Percentiles rank a stretch among this genome's conserved stretches.
Conservation (phyloP, 371 early-diverging fungal genomes). For the Mucor irregularis region DNA sequence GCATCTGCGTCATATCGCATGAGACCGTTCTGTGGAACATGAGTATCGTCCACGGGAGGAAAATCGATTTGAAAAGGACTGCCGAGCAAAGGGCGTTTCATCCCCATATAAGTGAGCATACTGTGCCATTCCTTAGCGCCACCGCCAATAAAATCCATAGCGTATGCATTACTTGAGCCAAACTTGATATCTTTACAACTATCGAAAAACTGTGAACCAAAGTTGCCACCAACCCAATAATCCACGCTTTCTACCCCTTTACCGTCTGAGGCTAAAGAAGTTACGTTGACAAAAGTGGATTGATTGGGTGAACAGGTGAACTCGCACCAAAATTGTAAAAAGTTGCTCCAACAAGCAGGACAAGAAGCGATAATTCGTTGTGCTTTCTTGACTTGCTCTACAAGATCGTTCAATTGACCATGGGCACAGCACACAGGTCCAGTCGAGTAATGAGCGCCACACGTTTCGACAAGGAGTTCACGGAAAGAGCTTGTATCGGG, state of each 20-base stretch:
- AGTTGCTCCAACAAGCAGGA: conserved; percentile 81
- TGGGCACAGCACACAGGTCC: conserved; percentile 66
- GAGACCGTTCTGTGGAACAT: conserved; percentile 25
- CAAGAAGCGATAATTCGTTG: conserved; percentile 65
- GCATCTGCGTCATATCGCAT: conserved; percentile 43
- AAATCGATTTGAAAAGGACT: conserved; percentile 78
- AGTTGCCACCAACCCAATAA: conserved; percentile 61
- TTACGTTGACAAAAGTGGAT: conserved; percentile 72
- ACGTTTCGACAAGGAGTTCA: conserved; percentile 52
- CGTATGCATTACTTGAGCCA: conserved; percentile 66
- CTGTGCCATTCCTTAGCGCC: conserved; percentile 71
- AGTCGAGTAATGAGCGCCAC: conserved; percentile 57
- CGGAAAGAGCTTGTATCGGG: conserved; percentile 49
- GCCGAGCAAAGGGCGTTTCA: conserved; percentile 55
- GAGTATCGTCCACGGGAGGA: conserved; percentile 35
- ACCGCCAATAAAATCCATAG: conserved; percentile 78
- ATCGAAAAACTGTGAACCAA: conserved; percentile 66
- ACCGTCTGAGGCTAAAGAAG: conserved; percentile 16
- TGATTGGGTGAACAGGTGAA: conserved; percentile 77
- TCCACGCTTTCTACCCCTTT: conserved; percentile 39
- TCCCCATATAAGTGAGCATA: conserved; percentile 69
- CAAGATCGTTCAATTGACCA: conserved; percentile 54
- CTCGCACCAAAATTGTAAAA: conserved; percentile 69
- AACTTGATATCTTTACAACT: conserved; percentile 80
- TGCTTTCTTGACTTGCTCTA: conserved; percentile 56